These are phyloP conservation scores for Colletotrichum sp. DNA, from an alignment of 2,329 filamentous ascomycete species.

Conservation along the genomic window DNA sequence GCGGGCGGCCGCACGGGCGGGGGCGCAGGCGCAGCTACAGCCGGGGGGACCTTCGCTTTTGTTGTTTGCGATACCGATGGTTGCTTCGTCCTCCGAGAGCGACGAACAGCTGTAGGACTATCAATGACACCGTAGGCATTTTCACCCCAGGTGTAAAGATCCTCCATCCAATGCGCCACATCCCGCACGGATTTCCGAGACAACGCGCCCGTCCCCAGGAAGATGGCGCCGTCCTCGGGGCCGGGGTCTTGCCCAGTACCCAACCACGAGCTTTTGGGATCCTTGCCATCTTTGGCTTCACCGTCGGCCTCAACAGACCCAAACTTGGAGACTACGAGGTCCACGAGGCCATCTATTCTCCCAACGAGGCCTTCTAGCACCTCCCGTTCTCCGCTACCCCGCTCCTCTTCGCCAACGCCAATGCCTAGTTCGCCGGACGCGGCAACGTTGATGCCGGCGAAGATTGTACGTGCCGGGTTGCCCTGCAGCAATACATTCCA, in stretches of 20 bases:
- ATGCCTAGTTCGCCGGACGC: conserved; percentile 90
- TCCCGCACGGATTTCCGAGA: conserved; percentile 73
- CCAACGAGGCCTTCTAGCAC: conserved; percentile 88
- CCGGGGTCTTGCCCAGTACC: conserved; percentile 71
- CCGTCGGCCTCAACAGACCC: conserved; percentile 48
- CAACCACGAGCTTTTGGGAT: conserved; percentile 62
- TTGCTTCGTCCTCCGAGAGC: conserved; percentile 46
- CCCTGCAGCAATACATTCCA: conserved; percentile 94
- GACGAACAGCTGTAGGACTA: conserved; percentile 72
- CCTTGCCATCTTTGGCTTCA: conserved; percentile 35
- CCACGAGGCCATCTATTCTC: conserved; percentile 82
- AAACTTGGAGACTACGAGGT: conserved; percentile 87
- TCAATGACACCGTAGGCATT: conserved; percentile 85
- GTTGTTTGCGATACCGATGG: not conserved
- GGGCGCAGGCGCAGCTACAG: not conserved
- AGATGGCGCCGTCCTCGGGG: conserved; percentile 83
- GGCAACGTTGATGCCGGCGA: conserved; percentile 85
- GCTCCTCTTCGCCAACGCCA: conserved; percentile 93
- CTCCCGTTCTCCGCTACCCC: conserved; percentile 90
- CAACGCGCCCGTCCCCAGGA: conserved; percentile 79
- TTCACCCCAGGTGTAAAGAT: conserved; percentile 83
- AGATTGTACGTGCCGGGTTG: conserved; percentile 81
- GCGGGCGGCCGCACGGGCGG: not conserved
- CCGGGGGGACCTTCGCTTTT: not conserved
- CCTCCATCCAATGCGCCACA: conserved; percentile 86